Conservation (phyloP, 2,329 filamentous ascomycete genomes). For the Clonostachys sp. region DNA sequence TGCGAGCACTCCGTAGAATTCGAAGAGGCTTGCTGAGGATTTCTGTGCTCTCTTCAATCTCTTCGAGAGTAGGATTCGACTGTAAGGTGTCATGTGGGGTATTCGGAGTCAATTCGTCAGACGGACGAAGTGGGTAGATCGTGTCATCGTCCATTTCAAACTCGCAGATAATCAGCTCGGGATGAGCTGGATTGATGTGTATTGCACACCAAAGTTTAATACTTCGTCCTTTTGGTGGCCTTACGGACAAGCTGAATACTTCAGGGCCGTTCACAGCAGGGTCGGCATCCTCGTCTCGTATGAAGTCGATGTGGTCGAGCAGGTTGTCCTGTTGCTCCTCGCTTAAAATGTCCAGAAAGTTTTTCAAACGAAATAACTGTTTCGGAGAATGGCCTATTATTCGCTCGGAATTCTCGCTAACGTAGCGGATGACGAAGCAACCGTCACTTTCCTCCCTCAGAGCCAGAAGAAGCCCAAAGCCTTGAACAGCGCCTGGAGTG, state of each 20-base stretch:
- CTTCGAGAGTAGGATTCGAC: slow-evolving; percentile 67
- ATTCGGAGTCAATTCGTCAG: slow-evolving; percentile 54
- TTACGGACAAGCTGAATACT: slow-evolving; percentile 75
- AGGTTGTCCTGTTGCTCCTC: slow-evolving; percentile 83
- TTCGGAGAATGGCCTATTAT: slow-evolving; percentile 75
- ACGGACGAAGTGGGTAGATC: slow-evolving; percentile 61
- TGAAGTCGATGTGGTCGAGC: slow-evolving; percentile 83
- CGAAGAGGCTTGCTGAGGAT: slow-evolving; percentile 73
- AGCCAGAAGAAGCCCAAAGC: slow-evolving; percentile 73
- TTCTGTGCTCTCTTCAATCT: slow-evolving; percentile 71
- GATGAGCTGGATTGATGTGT: slow-evolving; percentile 66
- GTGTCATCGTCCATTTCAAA: slow-evolving; percentile 81
- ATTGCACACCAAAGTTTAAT: slow-evolving; percentile 84
- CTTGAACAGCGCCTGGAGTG: slow-evolving; percentile 76
- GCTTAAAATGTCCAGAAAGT: slow-evolving; percentile 77
- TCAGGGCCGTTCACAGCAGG: slow-evolving; percentile 74
- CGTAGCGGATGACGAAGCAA: slow-evolving; percentile 64
- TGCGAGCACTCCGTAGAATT: slow-evolving; percentile 69
- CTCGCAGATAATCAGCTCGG: slow-evolving; percentile 76
- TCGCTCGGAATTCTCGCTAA: slow-evolving; percentile 74
- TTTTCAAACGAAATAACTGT: slow-evolving; percentile 68
- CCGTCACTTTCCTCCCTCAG: slow-evolving; percentile 67
- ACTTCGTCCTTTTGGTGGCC: slow-evolving; percentile 48
- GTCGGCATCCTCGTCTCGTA: slow-evolving; percentile 76
- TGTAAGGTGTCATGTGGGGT: slow-evolving; percentile 69